These are phyloP conservation scores for Taiozyma onychis DNA, from an alignment of 1,139 yeast species.

Conservation along the genomic window DNA sequence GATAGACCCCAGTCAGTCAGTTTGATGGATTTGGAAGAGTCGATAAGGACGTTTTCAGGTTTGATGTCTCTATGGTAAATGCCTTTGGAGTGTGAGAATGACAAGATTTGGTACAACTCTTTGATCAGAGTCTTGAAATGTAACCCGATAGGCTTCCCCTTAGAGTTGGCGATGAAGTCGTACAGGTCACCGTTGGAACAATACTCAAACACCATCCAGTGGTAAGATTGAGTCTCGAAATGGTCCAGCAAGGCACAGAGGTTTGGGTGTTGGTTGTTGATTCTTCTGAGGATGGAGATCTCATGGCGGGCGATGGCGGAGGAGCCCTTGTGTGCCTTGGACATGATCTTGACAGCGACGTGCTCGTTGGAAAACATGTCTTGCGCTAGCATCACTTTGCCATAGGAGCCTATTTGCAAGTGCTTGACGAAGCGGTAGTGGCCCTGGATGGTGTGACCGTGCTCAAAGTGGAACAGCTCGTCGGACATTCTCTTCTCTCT, in stretches of 20 bases:
- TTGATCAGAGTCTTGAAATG: conserved; percentile 44
- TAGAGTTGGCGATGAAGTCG: conserved; percentile 44
- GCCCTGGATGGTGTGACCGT: conserved; percentile 10
- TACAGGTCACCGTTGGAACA: conserved; percentile 86
- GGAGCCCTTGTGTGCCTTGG: conserved; percentile 21
- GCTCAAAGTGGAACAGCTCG: conserved; percentile 7
- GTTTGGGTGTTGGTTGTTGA: conserved; percentile 36
- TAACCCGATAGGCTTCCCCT: conserved; percentile 7
- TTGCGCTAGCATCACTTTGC: conserved; percentile 69
- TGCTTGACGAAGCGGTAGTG: conserved; percentile 58
- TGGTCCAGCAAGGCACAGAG: conserved; percentile 65
- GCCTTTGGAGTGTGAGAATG: conserved; percentile 63
- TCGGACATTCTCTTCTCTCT: conserved; percentile 2
- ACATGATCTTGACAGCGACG: conserved; percentile 71
- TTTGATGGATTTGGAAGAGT: conserved; percentile 63
- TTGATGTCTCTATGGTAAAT: conserved; percentile 84
- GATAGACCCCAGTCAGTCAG: conserved; percentile 90
- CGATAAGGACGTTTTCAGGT: conserved; percentile 76
- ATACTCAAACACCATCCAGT: conserved; percentile 71
- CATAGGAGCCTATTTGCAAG: conserved; percentile 80
- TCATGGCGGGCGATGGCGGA: conserved; percentile 51
- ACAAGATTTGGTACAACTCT: conserved; percentile 68
- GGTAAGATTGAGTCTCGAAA: conserved; percentile 48
- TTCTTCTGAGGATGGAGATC: conserved; percentile 51
- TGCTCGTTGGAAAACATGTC: conserved; percentile 40